Evolutionary conservation across 345 rosid genomes (phyloP).

Genomic region (Brassica carinata): DNA sequence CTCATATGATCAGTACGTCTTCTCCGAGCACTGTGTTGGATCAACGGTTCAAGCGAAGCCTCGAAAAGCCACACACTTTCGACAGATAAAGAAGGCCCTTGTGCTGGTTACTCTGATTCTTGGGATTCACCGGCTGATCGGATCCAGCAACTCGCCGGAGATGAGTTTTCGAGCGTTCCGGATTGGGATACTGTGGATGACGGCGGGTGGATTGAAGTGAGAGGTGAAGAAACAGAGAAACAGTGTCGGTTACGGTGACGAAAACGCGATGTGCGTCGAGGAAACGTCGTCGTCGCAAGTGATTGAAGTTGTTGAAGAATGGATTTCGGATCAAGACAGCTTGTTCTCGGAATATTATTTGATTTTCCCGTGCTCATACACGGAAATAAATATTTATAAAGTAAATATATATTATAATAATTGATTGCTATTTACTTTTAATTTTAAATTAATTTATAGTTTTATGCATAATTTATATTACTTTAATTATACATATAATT

Average conservation of each 20-base stretch:
- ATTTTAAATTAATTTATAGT: too few species aligned
- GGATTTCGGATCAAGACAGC: conserved; percentile 39
- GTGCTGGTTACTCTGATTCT: conserved; percentile 8
- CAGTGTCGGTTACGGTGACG: conserved; percentile 27
- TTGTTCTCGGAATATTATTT: conserved; percentile 39
- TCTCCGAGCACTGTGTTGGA: conserved; percentile 78
- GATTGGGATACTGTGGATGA: conserved; percentile 44
- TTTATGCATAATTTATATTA: too few species aligned
- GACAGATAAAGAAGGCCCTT: conserved; percentile 22
- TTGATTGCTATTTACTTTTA: too few species aligned
- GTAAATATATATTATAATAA: too few species aligned
- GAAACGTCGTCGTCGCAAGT: conserved; percentile 23
- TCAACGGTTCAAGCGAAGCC: conserved; percentile 50
- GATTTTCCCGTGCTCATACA: too few species aligned
- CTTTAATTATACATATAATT: too few species aligned
- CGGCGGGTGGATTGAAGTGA: conserved; percentile 68
- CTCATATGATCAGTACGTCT: conserved; percentile 18
- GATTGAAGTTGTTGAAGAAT: conserved; percentile 30
- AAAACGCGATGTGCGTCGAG: conserved; percentile 21
- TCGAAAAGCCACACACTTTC: conserved; percentile 35
- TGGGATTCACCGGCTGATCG: conserved; percentile 42
- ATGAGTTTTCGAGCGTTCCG: conserved; percentile 12
- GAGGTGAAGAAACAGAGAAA: conserved; percentile 46
- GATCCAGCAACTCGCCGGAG: conserved; percentile 48
- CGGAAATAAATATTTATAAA: too few species aligned